phyloP scores from a whole-genome alignment of 176 grass and related monocot genomes.

The Alloteropsis semialata region DNA sequence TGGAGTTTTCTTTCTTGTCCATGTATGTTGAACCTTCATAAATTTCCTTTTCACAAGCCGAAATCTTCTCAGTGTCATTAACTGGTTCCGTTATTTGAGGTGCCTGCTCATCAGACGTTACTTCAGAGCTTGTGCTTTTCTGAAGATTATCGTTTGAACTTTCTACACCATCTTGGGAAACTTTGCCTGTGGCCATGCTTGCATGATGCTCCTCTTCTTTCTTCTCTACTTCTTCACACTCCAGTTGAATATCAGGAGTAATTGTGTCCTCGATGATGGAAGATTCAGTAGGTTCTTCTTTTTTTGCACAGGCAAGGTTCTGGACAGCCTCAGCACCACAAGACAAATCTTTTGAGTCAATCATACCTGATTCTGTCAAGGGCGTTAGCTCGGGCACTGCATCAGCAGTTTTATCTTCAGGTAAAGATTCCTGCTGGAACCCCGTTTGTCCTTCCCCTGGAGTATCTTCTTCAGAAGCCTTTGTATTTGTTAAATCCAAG shows the following conservation, averaged over 20 bases:
- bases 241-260: constrained; percentile 9
- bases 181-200: background rate
- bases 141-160: constrained; percentile 16
- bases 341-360: constrained; percentile 13
- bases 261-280: constrained; percentile 21
- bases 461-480: constrained; percentile 32
- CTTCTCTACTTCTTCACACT: constrained; percentile 36
- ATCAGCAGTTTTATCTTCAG: constrained; percentile 20
- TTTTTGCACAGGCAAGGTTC: constrained; percentile 8
- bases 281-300: constrained; percentile 33
- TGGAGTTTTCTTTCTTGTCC: constrained; percentile 23
- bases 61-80: constrained; percentile 24
- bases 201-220: constrained; percentile 26
- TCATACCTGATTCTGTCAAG: constrained; percentile 19
- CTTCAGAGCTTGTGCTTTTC: constrained; percentile 23
- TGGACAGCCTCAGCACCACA: background rate
- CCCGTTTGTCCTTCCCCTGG: constrained; percentile 30
- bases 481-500: constrained; percentile 22
- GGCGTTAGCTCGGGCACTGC: constrained; percentile 14
- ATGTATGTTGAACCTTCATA: constrained; percentile 8
- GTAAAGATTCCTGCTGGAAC: constrained; percentile 14
- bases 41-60: constrained; percentile 32
- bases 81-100: constrained; percentile 32
- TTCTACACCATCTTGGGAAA: constrained; percentile 15
- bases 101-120: constrained; percentile 22